phyloP scores from a whole-genome alignment of 805 yeast genomes.

The Metschnikowia proteae region DNA sequence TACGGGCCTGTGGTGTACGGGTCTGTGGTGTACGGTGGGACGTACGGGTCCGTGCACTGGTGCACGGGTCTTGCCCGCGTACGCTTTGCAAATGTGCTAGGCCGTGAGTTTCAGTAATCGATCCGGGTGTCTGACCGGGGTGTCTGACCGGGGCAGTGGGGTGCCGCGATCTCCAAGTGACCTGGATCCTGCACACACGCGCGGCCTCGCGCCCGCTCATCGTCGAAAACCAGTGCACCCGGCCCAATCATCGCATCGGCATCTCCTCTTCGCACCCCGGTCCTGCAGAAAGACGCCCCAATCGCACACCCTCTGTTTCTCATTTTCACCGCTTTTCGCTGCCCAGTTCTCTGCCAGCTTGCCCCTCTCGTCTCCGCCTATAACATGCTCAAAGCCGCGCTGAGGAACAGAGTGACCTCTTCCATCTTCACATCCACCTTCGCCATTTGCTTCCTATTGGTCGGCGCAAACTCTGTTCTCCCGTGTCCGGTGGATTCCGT shows the following conservation, averaged over 20 bases:
- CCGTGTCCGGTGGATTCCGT: conserved; percentile 44
- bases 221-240: neutral
- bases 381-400: conserved; percentile 50
- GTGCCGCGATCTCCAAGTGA: too few species aligned
- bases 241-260: neutral
- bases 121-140: too few species aligned
- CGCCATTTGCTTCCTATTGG: conserved; percentile 56
- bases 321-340: neutral
- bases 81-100: too few species aligned
- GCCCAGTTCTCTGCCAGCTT: neutral
- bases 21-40: too few species aligned
- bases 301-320: neutral
- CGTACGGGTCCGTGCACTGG: too few species aligned
- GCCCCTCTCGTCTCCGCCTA: neutral
- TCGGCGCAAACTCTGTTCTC: conserved; percentile 51
- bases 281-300: neutral
- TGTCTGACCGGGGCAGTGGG: too few species aligned
- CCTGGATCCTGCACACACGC: too few species aligned
- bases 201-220: too few species aligned
- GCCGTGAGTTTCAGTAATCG: too few species aligned
- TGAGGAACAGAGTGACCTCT: conserved; percentile 53
- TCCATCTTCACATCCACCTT: conserved; percentile 72
- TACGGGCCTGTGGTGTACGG: too few species aligned
- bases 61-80: too few species aligned
- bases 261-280: neutral